Evolutionary conservation across 306 rosid species (phyloP).

Genomic region (Quercus parvula): DNA sequence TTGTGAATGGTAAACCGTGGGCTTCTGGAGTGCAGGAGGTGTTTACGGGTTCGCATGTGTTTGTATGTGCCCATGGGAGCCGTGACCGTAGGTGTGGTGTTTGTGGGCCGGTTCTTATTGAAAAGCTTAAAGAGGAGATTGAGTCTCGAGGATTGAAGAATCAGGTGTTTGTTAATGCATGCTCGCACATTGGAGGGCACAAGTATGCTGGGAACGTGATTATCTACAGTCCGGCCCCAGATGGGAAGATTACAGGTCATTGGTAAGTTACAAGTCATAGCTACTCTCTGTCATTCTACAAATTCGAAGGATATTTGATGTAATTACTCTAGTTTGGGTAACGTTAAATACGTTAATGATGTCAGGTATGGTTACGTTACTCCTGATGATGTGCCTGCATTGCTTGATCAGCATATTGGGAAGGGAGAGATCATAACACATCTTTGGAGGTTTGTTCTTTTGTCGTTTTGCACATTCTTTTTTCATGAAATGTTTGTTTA

Average conservation of each 20-base stretch:
- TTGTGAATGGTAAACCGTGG: conserved; percentile 75
- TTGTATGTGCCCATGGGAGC: conserved; percentile 91
- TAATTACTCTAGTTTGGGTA: not conserved
- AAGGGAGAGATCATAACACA: conserved; percentile 74
- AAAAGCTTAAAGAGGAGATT: conserved; percentile 62
- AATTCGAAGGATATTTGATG: not conserved
- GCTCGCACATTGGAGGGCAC: conserved; percentile 90
- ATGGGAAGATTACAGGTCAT: conserved; percentile 66
- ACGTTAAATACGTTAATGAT: conserved; percentile 8
- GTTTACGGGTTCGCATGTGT: conserved; percentile 63
- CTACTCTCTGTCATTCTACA: not conserved
- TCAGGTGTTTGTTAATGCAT: conserved; percentile 60
- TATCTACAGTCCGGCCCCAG: conserved; percentile 55
- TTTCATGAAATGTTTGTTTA: not conserved
- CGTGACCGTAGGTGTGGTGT: conserved; percentile 95
- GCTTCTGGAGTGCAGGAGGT: conserved; percentile 44
- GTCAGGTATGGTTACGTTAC: conserved; percentile 95
- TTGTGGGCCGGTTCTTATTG: conserved; percentile 77
- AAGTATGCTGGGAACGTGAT: conserved; percentile 92
- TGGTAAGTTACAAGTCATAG: conserved; percentile 48
- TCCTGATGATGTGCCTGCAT: conserved; percentile 75
- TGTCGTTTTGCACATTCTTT: conserved; percentile 1
- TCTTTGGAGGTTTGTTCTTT: conserved; percentile 74
- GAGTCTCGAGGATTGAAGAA: conserved; percentile 57
- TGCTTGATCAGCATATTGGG: conserved; percentile 81